These are phyloP conservation scores for Rhizopus microsporus DNA, from an alignment of 371 early-diverging fungal species.

Conservation along the genomic window DNA sequence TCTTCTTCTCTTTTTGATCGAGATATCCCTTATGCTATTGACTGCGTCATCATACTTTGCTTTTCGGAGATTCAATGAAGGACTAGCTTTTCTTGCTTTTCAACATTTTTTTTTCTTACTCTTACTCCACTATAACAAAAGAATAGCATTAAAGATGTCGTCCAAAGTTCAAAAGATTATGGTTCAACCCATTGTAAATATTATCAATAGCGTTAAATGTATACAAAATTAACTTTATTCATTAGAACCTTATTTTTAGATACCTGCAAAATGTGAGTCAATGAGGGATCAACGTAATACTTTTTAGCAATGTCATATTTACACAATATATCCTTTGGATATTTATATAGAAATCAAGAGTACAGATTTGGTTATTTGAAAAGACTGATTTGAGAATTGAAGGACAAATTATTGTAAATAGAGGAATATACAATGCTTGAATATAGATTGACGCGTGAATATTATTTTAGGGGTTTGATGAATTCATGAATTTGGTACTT, in stretches of 20 bases:
- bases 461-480: constrained; percentile 88
- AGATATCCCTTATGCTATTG: too few species aligned
- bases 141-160: constrained; percentile 54
- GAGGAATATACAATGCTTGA: neutral
- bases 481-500: constrained; percentile 95
- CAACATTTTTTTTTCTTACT: constrained; percentile 9
- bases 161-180: constrained; percentile 92
- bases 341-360: constrained; percentile 73
- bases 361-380: constrained; percentile 93
- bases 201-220: neutral
- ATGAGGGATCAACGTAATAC: neutral
- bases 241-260: constrained; percentile 91
- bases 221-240: neutral
- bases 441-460: constrained; percentile 3
- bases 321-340: too few species aligned
- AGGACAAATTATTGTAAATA: constrained; percentile 82
- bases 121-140: constrained; percentile 2
- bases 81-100: constrained; percentile 16
- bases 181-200: constrained; percentile 93
- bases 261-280: constrained; percentile 75
- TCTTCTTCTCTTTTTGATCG: too few species aligned
- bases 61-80: constrained; percentile 5
- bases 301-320: neutral
- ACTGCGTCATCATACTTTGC: neutral
- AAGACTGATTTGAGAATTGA: constrained; percentile 86